phyloP scores from a whole-genome alignment of 805 yeast species.

The Candida pseudoglaebosa region DNA sequence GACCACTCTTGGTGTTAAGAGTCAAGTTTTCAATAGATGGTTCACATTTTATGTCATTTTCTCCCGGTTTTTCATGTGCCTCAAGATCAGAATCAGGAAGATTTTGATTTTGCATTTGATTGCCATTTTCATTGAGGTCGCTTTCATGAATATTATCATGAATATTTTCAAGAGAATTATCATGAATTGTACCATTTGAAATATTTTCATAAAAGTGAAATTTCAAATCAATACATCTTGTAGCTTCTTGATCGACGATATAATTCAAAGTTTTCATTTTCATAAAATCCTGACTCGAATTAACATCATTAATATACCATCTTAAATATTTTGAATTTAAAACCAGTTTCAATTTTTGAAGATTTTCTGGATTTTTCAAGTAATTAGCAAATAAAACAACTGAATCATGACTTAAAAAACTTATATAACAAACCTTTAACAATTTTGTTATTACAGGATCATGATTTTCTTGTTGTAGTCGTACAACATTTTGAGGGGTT shows the following conservation, averaged over 20 bases:
- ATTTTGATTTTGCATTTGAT: constrained; percentile 3
- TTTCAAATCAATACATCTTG: constrained; percentile 26
- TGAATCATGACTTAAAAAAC: constrained; percentile 33
- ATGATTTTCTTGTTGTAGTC: constrained; percentile 16
- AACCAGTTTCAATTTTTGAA: constrained; percentile 19
- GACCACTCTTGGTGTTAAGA: too few relatives aligned
- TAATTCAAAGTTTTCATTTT: constrained; percentile 39
- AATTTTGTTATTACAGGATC: constrained; percentile 5
- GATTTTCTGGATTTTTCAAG: constrained; percentile 21
- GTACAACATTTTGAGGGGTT: constrained; percentile 16
- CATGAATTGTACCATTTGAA: too few relatives aligned
- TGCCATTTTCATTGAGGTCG: too few relatives aligned
- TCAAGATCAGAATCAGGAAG: too few relatives aligned
- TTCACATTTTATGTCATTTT: too few relatives aligned
- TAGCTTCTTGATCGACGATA: constrained; percentile 36
- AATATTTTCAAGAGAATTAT: too few relatives aligned
- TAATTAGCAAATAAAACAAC: constrained; percentile 32
- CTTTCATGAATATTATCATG: too few relatives aligned
- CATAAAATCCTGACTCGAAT: constrained; percentile 27
- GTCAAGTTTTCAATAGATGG: too few relatives aligned
- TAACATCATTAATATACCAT: constrained; percentile 24
- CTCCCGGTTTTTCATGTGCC: too few relatives aligned
- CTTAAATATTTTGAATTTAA: constrained; percentile 27
- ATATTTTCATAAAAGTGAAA: not conserved
- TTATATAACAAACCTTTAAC: constrained; percentile 29